Conservation (phyloP, 345 rosid species). For the Pugionium cornutum region DNA sequence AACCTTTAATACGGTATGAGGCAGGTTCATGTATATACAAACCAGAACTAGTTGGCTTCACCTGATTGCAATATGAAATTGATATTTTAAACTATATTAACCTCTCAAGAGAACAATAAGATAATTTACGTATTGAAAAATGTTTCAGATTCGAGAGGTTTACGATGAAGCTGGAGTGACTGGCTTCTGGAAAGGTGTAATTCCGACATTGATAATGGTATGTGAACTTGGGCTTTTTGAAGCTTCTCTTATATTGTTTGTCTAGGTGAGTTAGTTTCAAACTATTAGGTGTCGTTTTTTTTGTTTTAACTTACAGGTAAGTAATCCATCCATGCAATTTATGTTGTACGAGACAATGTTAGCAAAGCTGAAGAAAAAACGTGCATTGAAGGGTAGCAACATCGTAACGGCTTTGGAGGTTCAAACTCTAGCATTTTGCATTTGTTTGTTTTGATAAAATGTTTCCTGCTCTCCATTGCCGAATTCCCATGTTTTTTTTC, state of each 20-base stretch:
- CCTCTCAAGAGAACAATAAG: not conserved
- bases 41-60: not conserved
- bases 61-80: not conserved
- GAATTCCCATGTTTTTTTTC: not conserved
- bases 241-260: conserved; percentile 36
- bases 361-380: conserved; percentile 72
- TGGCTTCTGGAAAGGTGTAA: conserved; percentile 97
- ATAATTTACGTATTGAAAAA: conserved; percentile 20
- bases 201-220: conserved; percentile 97
- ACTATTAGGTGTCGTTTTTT: conserved; percentile 9
- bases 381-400: conserved; percentile 52
- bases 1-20: conserved; percentile 66
- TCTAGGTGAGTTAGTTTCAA: conserved; percentile 11
- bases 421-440: conserved; percentile 10
- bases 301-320: conserved; percentile 52
- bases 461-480: conserved; percentile 11
- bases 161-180: conserved; percentile 78
- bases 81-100: not conserved
- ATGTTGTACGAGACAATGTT: conserved; percentile 95
- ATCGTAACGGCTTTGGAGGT: conserved; percentile 85
- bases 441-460: not conserved
- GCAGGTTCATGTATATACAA: conserved; percentile 15
- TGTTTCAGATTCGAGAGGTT: conserved; percentile 77
- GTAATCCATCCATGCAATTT: conserved; percentile 97
- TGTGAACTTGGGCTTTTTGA: conserved; percentile 26